phyloP scores from a whole-genome alignment of 2,329 filamentous ascomycete species.

The Ambrosiella xylebori region DNA sequence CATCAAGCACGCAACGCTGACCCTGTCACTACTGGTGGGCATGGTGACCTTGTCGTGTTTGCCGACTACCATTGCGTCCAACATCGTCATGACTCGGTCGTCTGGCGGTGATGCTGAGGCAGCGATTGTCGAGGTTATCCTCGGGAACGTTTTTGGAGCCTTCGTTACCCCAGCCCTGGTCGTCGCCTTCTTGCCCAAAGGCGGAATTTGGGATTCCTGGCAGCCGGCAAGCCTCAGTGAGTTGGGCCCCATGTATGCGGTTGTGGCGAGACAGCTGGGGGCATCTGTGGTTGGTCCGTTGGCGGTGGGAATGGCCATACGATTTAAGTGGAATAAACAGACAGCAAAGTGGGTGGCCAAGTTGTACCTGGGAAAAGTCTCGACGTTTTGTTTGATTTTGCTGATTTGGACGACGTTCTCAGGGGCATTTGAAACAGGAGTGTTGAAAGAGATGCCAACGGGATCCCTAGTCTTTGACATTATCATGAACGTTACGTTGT shows the following conservation, averaged over 20 bases:
- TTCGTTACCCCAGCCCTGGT: slow-evolving; percentile 50
- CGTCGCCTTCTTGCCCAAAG: slow-evolving; percentile 39
- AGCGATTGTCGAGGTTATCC: slow-evolving; percentile 48
- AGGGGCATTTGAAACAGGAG: slow-evolving; percentile 45
- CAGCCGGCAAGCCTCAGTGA: slow-evolving; percentile 34
- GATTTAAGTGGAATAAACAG: slow-evolving; percentile 30
- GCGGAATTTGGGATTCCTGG: slow-evolving; percentile 36
- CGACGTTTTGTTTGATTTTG: slow-evolving; percentile 29
- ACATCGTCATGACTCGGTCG: slow-evolving; percentile 55
- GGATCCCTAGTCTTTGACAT: slow-evolving; percentile 49
- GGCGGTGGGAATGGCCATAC: slow-evolving; percentile 41
- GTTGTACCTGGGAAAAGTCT: slow-evolving; percentile 34
- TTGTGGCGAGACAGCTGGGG: slow-evolving; percentile 51
- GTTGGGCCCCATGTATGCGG: slow-evolving; percentile 43
- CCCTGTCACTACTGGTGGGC: slow-evolving; percentile 47
- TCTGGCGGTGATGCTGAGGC: slow-evolving; percentile 51
- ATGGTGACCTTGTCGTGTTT: slow-evolving; percentile 51
- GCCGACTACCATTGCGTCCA: slow-evolving; percentile 56
- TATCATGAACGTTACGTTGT: slow-evolving; percentile 48
- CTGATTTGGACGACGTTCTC: slow-evolving; percentile 49
- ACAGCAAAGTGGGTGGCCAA: slow-evolving; percentile 36
- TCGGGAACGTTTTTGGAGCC: slow-evolving; percentile 52
- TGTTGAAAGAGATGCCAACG: slow-evolving; percentile 38
- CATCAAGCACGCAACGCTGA: slow-evolving; percentile 37
- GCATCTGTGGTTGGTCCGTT: slow-evolving; percentile 50